Conservation (phyloP, 805 yeast species). For the Candida krabiensis region DNA sequence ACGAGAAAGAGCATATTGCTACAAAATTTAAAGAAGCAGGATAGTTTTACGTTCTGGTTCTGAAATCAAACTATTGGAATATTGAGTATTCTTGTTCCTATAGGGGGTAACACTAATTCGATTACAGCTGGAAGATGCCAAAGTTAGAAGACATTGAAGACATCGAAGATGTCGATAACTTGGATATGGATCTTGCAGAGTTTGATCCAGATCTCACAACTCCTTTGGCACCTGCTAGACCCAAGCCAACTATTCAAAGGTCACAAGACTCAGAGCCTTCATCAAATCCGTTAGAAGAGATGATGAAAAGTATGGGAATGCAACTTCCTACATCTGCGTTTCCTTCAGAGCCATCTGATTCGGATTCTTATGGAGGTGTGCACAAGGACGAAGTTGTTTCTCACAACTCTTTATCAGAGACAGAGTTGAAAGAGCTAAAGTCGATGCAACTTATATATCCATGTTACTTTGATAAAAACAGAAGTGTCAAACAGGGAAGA, state of each 20-base stretch:
- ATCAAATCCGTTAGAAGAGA: slow-evolving; percentile 25
- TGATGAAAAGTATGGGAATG: slow-evolving; percentile 29
- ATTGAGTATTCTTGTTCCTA: no score
- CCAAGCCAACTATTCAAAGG: slow-evolving; percentile 58
- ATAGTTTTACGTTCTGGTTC: no score
- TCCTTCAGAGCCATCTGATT: slow-evolving; percentile 8
- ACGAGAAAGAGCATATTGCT: no score
- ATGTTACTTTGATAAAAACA: slow-evolving; percentile 80
- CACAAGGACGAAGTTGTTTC: no score
- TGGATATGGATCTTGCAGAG: slow-evolving; percentile 93
- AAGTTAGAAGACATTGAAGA: slow-evolving; percentile 70
- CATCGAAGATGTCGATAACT: slow-evolving; percentile 82
- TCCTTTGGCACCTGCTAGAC: slow-evolving; percentile 66
- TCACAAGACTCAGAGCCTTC: slow-evolving; percentile 51
- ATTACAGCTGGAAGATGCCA: slow-evolving; percentile 66
- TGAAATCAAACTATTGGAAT: no score
- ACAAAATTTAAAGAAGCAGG: no score
- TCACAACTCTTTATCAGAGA: slow-evolving; percentile 40
- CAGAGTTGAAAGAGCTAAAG: slow-evolving; percentile 64
- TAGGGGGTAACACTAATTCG: no score
- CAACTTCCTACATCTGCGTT: slow-evolving; percentile 32
- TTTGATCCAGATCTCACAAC: slow-evolving; percentile 72
- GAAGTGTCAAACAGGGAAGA: slow-evolving; percentile 81
- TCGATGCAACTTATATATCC: slow-evolving; percentile 81
- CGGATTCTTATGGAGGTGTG: slow-evolving; percentile 15